These are phyloP conservation scores for Fusarium sp. DNA, from an alignment of 2,329 filamentous ascomycete species.

Conservation along the genomic window DNA sequence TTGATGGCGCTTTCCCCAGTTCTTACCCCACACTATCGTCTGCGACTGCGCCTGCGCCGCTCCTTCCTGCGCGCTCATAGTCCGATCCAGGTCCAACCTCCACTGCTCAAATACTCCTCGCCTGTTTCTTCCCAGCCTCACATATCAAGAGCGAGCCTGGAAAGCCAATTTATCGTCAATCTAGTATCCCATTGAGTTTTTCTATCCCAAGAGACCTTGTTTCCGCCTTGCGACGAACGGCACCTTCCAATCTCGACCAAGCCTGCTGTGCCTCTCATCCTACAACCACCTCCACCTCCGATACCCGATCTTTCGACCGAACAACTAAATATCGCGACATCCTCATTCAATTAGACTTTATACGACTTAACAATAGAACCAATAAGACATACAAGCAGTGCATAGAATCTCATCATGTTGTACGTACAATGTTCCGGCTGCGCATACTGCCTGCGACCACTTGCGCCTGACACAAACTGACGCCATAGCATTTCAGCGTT, in stretches of 20 bases:
- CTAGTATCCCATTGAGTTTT: background rate
- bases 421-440: slow-evolving; percentile 28
- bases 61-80: slow-evolving; percentile 12
- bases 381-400: background rate
- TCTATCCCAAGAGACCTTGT: background rate
- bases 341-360: background rate
- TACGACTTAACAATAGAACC: background rate
- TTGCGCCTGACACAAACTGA: slow-evolving; percentile 37
- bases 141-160: background rate
- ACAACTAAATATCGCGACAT: slow-evolving; percentile 29
- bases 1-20: slow-evolving; percentile 34
- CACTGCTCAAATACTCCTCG: slow-evolving; percentile 22
- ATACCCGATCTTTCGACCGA: slow-evolving; percentile 2
- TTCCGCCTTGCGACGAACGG: background rate
- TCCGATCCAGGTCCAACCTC: slow-evolving; percentile 26
- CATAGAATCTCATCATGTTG: slow-evolving; percentile 40
- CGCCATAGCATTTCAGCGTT: slow-evolving; percentile 65
- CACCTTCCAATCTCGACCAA: slow-evolving; percentile 23
- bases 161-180: background rate
- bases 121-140: slow-evolving; percentile 28
- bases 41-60: slow-evolving; percentile 4
- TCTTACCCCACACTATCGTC: slow-evolving; percentile 42
- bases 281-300: slow-evolving; percentile 23
- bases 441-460: background rate
- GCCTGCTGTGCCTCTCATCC: slow-evolving; percentile 30